These are phyloP conservation scores for Alternaria viburni DNA, from an alignment of 2,329 filamentous ascomycete species.

Conservation along the genomic window DNA sequence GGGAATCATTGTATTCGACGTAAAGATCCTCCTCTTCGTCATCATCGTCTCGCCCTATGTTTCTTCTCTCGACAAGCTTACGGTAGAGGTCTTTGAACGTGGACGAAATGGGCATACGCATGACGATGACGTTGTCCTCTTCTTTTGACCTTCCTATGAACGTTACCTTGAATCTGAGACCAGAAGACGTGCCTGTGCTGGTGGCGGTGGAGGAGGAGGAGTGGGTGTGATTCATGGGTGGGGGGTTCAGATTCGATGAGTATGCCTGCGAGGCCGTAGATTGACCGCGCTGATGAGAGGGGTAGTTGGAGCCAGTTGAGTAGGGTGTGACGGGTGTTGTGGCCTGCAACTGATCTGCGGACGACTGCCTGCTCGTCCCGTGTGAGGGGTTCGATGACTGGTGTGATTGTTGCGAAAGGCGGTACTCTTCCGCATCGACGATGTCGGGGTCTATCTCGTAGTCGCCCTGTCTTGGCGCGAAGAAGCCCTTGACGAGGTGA, in stretches of 20 bases:
- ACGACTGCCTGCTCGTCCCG: constrained; percentile 45
- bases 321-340: constrained; percentile 45
- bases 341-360: constrained; percentile 47
- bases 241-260: constrained; percentile 39
- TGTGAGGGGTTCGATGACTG: constrained; percentile 48
- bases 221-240: constrained; percentile 48
- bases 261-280: constrained; percentile 40
- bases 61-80: constrained; percentile 81
- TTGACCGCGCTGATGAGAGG: constrained; percentile 52
- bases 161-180: constrained; percentile 73
- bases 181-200: constrained; percentile 37
- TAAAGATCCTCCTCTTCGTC: too few species aligned
- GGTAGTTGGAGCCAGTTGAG: constrained; percentile 46
- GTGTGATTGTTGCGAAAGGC: constrained; percentile 67
- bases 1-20: too few species aligned
- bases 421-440: constrained; percentile 70
- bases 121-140: constrained; percentile 56
- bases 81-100: constrained; percentile 78
- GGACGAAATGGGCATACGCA: constrained; percentile 84
- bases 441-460: constrained; percentile 84
- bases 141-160: too few species aligned
- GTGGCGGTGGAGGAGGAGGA: constrained; percentile 45
- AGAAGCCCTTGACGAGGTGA: constrained; percentile 86
- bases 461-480: constrained; percentile 86
- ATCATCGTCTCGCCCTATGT: too few species aligned